Percentiles rank a stretch among this genome's conserved stretches.
phyloP scores from a whole-genome alignment of 768 basidiomycete genomes.

The Holtermannia corniformis region DNA sequence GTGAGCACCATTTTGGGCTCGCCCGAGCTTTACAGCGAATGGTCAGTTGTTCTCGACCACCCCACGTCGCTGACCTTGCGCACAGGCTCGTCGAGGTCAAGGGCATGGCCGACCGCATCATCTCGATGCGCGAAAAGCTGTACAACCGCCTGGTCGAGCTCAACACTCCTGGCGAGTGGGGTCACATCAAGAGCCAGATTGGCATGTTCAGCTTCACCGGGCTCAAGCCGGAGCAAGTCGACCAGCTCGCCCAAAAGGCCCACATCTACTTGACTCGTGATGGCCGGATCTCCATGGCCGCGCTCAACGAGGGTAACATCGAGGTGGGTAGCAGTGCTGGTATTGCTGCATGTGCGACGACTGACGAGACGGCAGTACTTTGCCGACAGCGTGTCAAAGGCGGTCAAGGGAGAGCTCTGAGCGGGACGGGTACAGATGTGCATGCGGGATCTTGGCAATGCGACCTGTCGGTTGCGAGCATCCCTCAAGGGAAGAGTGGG shows the following conservation, averaged over 20 bases:
- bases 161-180: constrained; percentile 85
- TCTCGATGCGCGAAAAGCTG: constrained; percentile 76
- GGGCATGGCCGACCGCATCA: constrained; percentile 89
- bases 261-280: constrained; percentile 39
- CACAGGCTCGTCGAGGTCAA: constrained; percentile 54
- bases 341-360: neutral
- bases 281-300: constrained; percentile 87
- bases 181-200: constrained; percentile 91
- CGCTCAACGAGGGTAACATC: constrained; percentile 72
- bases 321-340: constrained; percentile 21
- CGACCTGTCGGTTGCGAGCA: no score
- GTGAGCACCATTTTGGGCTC: constrained; percentile 37
- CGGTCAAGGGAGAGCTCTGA: constrained; percentile 41
- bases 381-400: constrained; percentile 41
- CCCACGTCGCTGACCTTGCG: neutral
- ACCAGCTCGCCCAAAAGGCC: constrained; percentile 37
- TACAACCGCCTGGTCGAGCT: constrained; percentile 51
- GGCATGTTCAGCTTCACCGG: constrained; percentile 42
- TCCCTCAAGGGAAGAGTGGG: no score
- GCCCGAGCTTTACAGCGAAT: constrained; percentile 31
- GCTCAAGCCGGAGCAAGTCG: constrained; percentile 38
- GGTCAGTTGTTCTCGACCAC: constrained; percentile 17
- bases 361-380: constrained; percentile 30
- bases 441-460: neutral
- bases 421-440: neutral